Evolutionary conservation across 805 yeast genomes (phyloP).

Genomic region (Teunomyces funiuensis): DNA sequence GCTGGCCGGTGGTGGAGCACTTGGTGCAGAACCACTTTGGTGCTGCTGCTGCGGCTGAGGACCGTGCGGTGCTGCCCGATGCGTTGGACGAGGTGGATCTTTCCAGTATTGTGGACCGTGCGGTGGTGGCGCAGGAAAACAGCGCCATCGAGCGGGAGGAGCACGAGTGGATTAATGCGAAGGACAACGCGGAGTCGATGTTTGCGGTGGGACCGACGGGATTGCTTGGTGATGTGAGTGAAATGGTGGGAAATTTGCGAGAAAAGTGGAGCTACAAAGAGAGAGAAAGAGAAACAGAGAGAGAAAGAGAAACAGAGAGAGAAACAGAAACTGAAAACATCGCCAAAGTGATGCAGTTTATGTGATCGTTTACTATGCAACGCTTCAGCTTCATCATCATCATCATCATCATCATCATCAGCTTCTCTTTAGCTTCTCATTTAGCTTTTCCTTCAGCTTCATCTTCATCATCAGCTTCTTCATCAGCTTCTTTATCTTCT

Average conservation of each 20-base stretch:
- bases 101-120: slow-evolving; percentile 31
- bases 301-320: background rate
- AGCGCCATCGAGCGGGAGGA: slow-evolving; percentile 33
- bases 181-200: slow-evolving; percentile 40
- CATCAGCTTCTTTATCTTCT: too few species aligned
- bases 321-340: too few species aligned
- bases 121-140: slow-evolving; percentile 36
- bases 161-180: slow-evolving; percentile 53
- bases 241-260: slow-evolving; percentile 49
- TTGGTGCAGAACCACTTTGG: slow-evolving; percentile 68
- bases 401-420: too few species aligned
- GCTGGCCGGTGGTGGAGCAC: slow-evolving; percentile 92
- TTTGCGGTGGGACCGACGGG: slow-evolving; percentile 70
- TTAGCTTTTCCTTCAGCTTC: too few species aligned
- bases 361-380: too few species aligned
- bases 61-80: too few species aligned
- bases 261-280: slow-evolving; percentile 31
- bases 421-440: too few species aligned
- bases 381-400: too few species aligned
- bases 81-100: slow-evolving; percentile 28
- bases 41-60: too few species aligned
- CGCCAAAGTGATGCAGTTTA: too few species aligned
- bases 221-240: slow-evolving; percentile 62
- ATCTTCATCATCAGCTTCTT: too few species aligned
- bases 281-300: slow-evolving; percentile 3